Evolutionary conservation across 2,329 filamentous ascomycete species (phyloP).

Genomic region (Diplodia sapinea): DNA sequence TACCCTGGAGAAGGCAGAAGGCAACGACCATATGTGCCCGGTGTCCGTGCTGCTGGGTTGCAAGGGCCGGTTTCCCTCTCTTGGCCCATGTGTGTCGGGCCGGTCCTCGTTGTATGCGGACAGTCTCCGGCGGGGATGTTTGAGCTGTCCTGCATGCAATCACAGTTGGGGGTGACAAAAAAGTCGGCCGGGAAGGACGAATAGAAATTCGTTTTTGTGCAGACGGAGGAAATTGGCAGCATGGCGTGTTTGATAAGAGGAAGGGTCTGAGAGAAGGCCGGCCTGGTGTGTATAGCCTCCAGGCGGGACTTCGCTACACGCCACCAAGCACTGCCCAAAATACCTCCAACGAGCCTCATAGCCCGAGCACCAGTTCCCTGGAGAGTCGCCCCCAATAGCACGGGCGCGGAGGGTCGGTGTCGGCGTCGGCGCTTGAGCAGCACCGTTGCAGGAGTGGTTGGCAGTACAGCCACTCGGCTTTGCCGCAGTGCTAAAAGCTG

Average conservation of each 20-base stretch:
- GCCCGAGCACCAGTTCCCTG: constrained; percentile 20
- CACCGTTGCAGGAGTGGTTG: constrained; percentile 12
- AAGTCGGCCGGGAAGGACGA: not conserved
- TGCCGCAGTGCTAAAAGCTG: constrained; percentile 29
- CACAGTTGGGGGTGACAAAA: not conserved
- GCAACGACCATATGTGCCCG: not conserved
- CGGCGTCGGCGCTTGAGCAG: constrained; percentile 8
- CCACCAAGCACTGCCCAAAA: constrained; percentile 25
- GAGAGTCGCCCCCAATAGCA: constrained; percentile 27
- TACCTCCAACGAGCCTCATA: constrained; percentile 31
- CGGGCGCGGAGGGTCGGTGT: not conserved
- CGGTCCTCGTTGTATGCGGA: not conserved
- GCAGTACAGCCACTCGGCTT: constrained; percentile 13
- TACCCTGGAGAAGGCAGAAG: constrained; percentile 2
- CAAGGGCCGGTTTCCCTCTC: constrained; percentile 3
- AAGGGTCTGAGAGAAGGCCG: not conserved
- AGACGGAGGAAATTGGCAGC: not conserved
- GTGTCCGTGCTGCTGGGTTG: constrained; percentile 2
- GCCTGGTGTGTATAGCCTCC: constrained; percentile 2
- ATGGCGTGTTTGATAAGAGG: constrained; percentile 13
- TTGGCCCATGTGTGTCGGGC: not conserved
- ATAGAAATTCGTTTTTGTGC: not conserved
- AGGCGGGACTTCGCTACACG: not conserved
- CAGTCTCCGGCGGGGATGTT: constrained; percentile 2
- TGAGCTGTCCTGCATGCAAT: not conserved